Conservation (phyloP, 208 protist species). For the Trichomonas gallinae region DNA sequence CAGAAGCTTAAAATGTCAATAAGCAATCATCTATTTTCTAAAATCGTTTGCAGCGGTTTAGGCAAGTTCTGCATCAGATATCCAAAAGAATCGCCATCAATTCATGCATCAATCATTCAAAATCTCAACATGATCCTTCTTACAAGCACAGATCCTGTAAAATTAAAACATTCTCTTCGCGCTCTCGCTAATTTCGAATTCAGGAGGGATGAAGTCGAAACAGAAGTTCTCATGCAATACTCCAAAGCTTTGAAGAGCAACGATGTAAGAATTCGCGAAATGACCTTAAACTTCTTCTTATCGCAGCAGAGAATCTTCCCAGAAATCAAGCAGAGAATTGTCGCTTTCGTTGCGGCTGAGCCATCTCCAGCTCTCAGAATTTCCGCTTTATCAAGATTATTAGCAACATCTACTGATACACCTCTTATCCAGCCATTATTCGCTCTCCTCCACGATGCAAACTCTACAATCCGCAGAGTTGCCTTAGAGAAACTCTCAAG, state of each 20-base stretch:
- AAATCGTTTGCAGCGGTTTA: neutral
- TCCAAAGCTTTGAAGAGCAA: neutral
- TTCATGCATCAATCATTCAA: neutral
- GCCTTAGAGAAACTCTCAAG: neutral
- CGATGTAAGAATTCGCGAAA: neutral
- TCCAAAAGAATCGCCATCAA: neutral
- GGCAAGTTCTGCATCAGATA: neutral
- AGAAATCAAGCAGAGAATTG: neutral
- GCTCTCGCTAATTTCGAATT: neutral
- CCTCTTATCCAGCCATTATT: neutral
- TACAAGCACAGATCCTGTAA: neutral
- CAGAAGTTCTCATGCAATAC: neutral
- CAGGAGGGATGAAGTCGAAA: neutral
- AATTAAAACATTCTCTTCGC: neutral
- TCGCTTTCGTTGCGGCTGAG: neutral
- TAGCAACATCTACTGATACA: neutral
- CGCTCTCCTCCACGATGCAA: neutral
- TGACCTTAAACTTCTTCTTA: neutral
- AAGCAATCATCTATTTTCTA: neutral
- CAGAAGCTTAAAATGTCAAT: neutral
- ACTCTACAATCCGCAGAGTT: neutral
- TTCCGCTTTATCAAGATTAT: neutral
- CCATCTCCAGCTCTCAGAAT: neutral
- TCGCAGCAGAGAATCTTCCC: neutral
- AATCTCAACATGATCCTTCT: neutral